Evolutionary conservation across 2,329 filamentous ascomycete species (phyloP).

Genomic region (Neofusicoccum laricinum): DNA sequence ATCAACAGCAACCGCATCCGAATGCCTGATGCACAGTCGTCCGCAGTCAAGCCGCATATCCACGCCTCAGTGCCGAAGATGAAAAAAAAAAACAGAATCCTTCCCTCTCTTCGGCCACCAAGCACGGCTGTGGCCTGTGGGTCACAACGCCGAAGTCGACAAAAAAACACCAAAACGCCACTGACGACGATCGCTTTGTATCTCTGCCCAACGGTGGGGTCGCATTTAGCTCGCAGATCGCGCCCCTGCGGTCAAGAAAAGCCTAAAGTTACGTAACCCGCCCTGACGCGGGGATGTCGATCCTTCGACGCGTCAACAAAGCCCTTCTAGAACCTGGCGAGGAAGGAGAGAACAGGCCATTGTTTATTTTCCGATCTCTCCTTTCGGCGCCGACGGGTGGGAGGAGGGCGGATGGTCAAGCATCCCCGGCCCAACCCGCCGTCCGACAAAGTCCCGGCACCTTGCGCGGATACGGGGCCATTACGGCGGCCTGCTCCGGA

Average conservation of each 20-base stretch:
- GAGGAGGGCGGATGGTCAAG: neutral
- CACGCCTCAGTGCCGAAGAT: no score
- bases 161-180: no score
- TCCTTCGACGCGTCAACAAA: neutral
- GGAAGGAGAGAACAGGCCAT: neutral
- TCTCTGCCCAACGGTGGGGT: conserved; percentile 7
- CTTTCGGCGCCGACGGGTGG: neutral
- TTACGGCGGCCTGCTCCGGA: neutral
- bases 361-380: neutral
- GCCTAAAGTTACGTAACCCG: neutral
- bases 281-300: neutral
- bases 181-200: no score
- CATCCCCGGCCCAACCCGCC: neutral
- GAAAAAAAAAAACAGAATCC: neutral
- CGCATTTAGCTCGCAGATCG: conserved; percentile 8
- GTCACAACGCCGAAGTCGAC: neutral
- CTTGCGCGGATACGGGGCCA: no score
- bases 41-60: no score
- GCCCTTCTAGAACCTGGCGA: neutral
- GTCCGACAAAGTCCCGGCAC: neutral
- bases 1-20: neutral
- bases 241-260: neutral
- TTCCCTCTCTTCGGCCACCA: neutral
- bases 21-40: no score
- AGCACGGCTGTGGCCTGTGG: neutral